Conservation (phyloP, 1,139 yeast species). For the Taphrina populina region DNA sequence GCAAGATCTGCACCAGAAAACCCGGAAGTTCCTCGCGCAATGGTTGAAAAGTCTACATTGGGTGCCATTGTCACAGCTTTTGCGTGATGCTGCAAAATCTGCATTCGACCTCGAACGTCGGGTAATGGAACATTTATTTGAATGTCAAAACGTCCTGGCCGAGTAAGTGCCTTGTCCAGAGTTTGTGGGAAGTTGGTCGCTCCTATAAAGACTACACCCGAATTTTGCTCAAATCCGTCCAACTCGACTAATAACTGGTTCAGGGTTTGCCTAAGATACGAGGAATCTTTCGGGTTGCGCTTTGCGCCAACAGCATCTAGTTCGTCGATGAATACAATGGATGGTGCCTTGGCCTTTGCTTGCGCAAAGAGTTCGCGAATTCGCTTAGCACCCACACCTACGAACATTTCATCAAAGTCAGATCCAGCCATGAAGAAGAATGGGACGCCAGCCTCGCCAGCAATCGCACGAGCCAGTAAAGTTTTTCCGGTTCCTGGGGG, state of each 20-base stretch:
- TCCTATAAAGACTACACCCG: slow-evolving; percentile 78
- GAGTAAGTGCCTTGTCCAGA: slow-evolving; percentile 90
- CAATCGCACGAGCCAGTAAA: slow-evolving; percentile 93
- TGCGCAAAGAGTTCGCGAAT: slow-evolving; percentile 89
- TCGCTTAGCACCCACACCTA: slow-evolving; percentile 98
- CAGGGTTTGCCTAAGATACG: slow-evolving; percentile 93
- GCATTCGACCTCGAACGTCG: slow-evolving; percentile 95
- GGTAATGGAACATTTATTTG: slow-evolving; percentile 94
- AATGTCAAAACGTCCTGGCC: slow-evolving; percentile 98
- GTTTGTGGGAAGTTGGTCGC: slow-evolving; percentile 98
- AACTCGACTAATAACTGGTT: slow-evolving; percentile 93
- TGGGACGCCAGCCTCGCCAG: slow-evolving; percentile 99
- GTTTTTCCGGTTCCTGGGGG: slow-evolving; percentile 99
- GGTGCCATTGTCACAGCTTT: slow-evolving; percentile 80
- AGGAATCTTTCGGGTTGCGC: slow-evolving; percentile 95
- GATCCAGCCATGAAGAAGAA: slow-evolving; percentile 98
- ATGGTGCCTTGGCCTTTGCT: slow-evolving; percentile 94
- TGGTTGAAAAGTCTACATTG: slow-evolving; percentile 79
- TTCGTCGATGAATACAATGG: slow-evolving; percentile 93
- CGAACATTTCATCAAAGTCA: slow-evolving; percentile 95
- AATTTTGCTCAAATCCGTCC: slow-evolving; percentile 57
- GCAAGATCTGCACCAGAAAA: slow-evolving; percentile 94
- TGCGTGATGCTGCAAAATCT: slow-evolving; percentile 88
- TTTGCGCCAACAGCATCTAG: slow-evolving; percentile 98
- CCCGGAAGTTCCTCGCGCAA: slow-evolving; percentile 98